Evolutionary conservation across 495 filamentous ascomycete genomes (phyloP).

Genomic region (Talaromyces nanjingensis): DNA sequence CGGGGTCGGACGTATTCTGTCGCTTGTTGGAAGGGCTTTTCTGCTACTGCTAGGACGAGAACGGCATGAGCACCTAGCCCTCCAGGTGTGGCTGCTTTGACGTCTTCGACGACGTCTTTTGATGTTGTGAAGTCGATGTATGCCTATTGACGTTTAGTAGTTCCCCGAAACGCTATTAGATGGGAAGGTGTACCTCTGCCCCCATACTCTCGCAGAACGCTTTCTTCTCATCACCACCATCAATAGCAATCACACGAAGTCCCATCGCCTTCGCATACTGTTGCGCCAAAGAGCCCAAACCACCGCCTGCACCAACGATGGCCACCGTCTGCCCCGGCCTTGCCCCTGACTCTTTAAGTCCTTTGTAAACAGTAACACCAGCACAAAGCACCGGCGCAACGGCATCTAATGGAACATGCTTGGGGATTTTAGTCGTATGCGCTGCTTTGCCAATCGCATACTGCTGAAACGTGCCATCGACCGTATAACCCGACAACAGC

Average conservation of each 20-base stretch:
- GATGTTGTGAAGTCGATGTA: slow-evolving; percentile 74
- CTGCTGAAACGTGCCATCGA: slow-evolving; percentile 90
- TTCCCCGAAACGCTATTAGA: neutral
- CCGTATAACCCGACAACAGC: slow-evolving; percentile 78
- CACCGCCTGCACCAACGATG: slow-evolving; percentile 84
- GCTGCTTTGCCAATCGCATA: slow-evolving; percentile 81
- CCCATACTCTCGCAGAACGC: slow-evolving; percentile 61
- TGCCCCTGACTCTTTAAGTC: slow-evolving; percentile 72
- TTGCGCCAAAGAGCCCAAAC: slow-evolving; percentile 71
- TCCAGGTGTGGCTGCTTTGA: slow-evolving; percentile 68
- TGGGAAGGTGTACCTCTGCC: slow-evolving; percentile 28
- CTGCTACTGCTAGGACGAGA: slow-evolving; percentile 72
- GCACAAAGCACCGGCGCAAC: slow-evolving; percentile 82
- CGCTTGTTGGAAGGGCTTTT: slow-evolving; percentile 93
- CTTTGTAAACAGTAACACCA: slow-evolving; percentile 91
- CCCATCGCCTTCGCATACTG: slow-evolving; percentile 92
- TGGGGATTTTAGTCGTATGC: slow-evolving; percentile 72
- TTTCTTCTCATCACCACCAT: slow-evolving; percentile 71
- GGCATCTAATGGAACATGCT: slow-evolving; percentile 66
- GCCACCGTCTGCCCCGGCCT: slow-evolving; percentile 72
- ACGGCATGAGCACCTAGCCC: slow-evolving; percentile 85
- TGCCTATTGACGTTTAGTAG: slow-evolving; percentile 14
- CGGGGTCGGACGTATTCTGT: slow-evolving; percentile 74
- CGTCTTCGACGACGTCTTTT: slow-evolving; percentile 72
- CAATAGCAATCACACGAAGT: slow-evolving; percentile 68